Evolutionary conservation across 2,329 filamentous ascomycete genomes (phyloP).

Genomic region (Bertia moriformis): DNA sequence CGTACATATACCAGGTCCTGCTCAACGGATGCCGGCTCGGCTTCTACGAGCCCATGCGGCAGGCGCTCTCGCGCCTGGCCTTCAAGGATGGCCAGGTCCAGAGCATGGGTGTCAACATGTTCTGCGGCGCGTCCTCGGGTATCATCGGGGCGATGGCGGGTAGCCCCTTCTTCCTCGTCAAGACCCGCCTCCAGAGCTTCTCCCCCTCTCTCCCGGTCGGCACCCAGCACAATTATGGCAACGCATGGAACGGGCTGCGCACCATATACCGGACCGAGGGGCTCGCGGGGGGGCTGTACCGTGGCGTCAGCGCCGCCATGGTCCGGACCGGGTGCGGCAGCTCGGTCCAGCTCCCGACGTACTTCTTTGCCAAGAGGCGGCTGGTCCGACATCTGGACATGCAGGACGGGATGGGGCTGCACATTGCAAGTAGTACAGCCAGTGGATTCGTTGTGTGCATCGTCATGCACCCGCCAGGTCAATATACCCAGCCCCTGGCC

Average conservation of each 20-base stretch:
- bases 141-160: slow-evolving; percentile 85
- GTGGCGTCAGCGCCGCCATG: slow-evolving; percentile 86
- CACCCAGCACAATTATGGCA: slow-evolving; percentile 87
- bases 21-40: slow-evolving; percentile 92
- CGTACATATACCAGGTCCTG: slow-evolving; percentile 90
- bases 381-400: slow-evolving; percentile 71
- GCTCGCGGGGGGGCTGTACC: slow-evolving; percentile 66
- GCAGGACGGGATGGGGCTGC: slow-evolving; percentile 77
- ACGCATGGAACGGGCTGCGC: slow-evolving; percentile 67
- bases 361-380: slow-evolving; percentile 89
- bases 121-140: slow-evolving; percentile 77
- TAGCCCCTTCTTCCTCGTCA: slow-evolving; percentile 93
- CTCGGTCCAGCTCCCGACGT: slow-evolving; percentile 90
- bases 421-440: slow-evolving; percentile 73
- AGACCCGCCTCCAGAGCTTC: slow-evolving; percentile 87
- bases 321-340: slow-evolving; percentile 90
- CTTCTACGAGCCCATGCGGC: slow-evolving; percentile 91
- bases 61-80: slow-evolving; percentile 51
- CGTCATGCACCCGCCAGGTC: slow-evolving; percentile 92
- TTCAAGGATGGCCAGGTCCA: slow-evolving; percentile 64
- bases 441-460: slow-evolving; percentile 95
- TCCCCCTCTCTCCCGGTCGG: slow-evolving; percentile 86
- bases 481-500: slow-evolving; percentile 9
- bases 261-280: slow-evolving; percentile 72
- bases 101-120: slow-evolving; percentile 80